Base-by-base conservation (phyloP, 805 yeast species). In the Brettanomyces bruxellensis region DNA sequence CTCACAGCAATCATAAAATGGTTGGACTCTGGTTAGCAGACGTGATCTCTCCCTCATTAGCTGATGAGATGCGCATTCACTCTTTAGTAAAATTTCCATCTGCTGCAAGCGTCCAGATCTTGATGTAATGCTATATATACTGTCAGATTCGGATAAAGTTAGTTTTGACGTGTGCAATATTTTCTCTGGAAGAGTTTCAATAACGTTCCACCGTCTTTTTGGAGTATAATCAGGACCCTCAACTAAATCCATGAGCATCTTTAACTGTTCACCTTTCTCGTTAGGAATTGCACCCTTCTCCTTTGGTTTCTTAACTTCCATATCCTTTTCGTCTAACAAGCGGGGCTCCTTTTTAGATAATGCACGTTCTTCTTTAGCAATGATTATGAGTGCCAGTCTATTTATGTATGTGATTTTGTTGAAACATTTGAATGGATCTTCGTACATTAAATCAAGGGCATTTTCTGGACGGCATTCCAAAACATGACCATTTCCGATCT, bases 1-100 rank as follows among this genome's bases (percentile, higher is more conserved):
- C 43, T 70, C 67, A 52, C 86, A 81, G 18, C 76, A 74, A 22
- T 73, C 76, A 46, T 64, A 61, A 53, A 77, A 79, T 4, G 78
- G 76, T 35, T 60, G 59, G 14, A 56, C 55, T 2, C 59, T 50
- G 0, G 80, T 71, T 28, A 68, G 67, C 14, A 63, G 44, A 43
- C 62, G 55, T 0, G 72, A 66, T 41, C 73, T 63, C 39, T 72
- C 69, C 30, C 65, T 63, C 2, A 70, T 62, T 25, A 79, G 59
- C 3, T 50, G 52, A 18, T 61, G 62, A n/a, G 66, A 65, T 1
- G 80, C 69, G 1, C 73, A 64, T 4, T 58, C 58, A 1, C 45
- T 47, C 3, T 49, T 38, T 3, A 65, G 51, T 23, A 65, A 46
- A 34, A 49, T 44, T 22, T 49, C 57, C 37, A 65, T 44, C 46